A percentile compares a stretch with the other conserved stretches of the same genome.
Evolutionary conservation across 306 rosid species (phyloP).

Genomic region (Echinosophora koreensis): DNA sequence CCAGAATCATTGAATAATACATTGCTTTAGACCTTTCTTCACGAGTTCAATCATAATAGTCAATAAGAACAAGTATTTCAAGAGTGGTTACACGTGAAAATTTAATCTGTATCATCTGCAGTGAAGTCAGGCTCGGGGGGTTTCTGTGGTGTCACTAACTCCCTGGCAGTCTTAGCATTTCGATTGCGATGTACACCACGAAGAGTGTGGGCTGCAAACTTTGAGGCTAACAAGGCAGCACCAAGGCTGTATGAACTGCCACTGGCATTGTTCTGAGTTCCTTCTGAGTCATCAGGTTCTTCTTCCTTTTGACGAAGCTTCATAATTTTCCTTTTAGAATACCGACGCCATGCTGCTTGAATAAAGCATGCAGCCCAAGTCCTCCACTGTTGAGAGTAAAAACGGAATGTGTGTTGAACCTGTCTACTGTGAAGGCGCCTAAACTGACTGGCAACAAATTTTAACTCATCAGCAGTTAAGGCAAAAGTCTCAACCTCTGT

Average conservation of each 20-base stretch:
- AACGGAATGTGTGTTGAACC: too few species aligned
- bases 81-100: slow-evolving; percentile 43
- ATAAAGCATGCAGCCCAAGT: too few species aligned
- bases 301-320: slow-evolving; percentile 80
- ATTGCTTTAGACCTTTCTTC: slow-evolving; percentile 47
- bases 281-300: slow-evolving; percentile 65
- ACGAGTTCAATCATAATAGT: slow-evolving; percentile 46
- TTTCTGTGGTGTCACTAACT: slow-evolving; percentile 85
- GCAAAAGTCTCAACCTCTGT: too few species aligned
- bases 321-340: too few species aligned
- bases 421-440: too few species aligned
- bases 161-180: slow-evolving; percentile 82
- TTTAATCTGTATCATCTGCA: slow-evolving; percentile 80
- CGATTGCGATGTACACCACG: slow-evolving; percentile 92
- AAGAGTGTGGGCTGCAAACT: slow-evolving; percentile 92
- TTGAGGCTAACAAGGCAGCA: slow-evolving; percentile 88
- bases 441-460: too few species aligned
- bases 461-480: too few species aligned
- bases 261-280: slow-evolving; percentile 52
- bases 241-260: slow-evolving; percentile 81
- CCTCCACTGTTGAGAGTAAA: too few species aligned
- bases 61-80: slow-evolving; percentile 46
- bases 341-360: too few species aligned
- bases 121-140: slow-evolving; percentile 98
- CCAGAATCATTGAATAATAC: slow-evolving; percentile 44